Evolutionary conservation across 306 rosid genomes (phyloP).

Genomic region (Citrullus colocynthis): DNA sequence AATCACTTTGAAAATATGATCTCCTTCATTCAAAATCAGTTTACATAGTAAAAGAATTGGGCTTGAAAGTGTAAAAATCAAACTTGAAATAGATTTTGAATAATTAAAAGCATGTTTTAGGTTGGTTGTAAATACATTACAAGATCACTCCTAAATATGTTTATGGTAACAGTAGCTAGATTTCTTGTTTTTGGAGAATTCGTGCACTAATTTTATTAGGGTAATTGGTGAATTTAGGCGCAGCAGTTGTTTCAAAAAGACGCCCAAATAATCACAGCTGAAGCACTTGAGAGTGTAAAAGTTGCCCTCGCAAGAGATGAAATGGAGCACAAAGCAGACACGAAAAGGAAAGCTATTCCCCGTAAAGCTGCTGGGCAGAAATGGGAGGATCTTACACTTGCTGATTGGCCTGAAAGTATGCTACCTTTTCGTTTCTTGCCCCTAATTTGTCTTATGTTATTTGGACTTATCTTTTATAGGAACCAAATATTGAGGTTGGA

Average conservation of each 20-base stretch:
- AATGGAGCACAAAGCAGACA: slow-evolving; percentile 60
- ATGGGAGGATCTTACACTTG: slow-evolving; percentile 86
- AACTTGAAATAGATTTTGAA: no score
- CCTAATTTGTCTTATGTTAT: neutral
- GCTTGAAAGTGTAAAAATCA: no score
- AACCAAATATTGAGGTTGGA: neutral
- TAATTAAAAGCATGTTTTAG: no score
- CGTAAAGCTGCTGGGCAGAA: slow-evolving; percentile 86
- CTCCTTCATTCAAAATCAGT: no score
- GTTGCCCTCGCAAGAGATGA: slow-evolving; percentile 85
- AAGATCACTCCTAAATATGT: no score
- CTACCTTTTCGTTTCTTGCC: neutral
- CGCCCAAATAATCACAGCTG: slow-evolving; percentile 72
- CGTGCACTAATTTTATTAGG: neutral
- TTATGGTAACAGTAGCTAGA: neutral
- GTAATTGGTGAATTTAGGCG: slow-evolving; percentile 28
- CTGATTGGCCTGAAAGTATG: slow-evolving; percentile 89
- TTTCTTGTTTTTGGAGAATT: neutral
- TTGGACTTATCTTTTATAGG: neutral
- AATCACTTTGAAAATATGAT: no score
- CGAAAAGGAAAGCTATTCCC: slow-evolving; percentile 76
- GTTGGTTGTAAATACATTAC: no score
- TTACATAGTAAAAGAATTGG: no score
- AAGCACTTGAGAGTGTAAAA: slow-evolving; percentile 78
- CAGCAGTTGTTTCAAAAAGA: slow-evolving; percentile 82